Evolutionary conservation across 1,139 yeast genomes (phyloP).

Genomic region (Komagataea norvegica): DNA sequence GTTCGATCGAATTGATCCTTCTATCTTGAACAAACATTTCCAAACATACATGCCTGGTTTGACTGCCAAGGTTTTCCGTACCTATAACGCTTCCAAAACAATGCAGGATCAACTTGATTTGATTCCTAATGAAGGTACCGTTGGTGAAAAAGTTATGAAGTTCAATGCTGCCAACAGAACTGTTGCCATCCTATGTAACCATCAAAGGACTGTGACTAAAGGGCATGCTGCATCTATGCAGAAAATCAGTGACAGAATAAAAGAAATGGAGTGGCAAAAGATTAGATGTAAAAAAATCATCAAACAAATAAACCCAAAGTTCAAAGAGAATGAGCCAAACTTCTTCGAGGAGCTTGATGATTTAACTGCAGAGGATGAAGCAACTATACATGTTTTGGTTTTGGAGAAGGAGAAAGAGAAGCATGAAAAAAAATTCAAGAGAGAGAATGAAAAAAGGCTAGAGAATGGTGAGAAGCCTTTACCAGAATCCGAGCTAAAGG

Average conservation of each 20-base stretch:
- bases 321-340: slow-evolving; percentile 47
- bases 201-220: slow-evolving; percentile 88
- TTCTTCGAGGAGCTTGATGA: slow-evolving; percentile 73
- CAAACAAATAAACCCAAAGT: slow-evolving; percentile 54
- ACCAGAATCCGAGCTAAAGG: slow-evolving; percentile 52
- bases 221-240: slow-evolving; percentile 77
- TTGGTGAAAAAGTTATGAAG: slow-evolving; percentile 78
- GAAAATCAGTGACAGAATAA: slow-evolving; percentile 68
- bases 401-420: slow-evolving; percentile 58
- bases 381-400: slow-evolving; percentile 51
- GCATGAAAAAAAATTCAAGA: slow-evolving; percentile 55
- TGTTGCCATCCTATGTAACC: slow-evolving; percentile 95
- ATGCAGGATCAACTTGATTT: slow-evolving; percentile 92
- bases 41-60: slow-evolving; percentile 90
- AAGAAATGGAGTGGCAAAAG: slow-evolving; percentile 82
- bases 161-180: slow-evolving; percentile 94
- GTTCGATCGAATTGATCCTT: slow-evolving; percentile 85
- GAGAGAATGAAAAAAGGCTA: slow-evolving; percentile 73
- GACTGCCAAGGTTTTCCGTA: slow-evolving; percentile 96
- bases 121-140: slow-evolving; percentile 79
- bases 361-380: slow-evolving; percentile 59
- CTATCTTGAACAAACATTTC: slow-evolving; percentile 76
- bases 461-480: slow-evolving; percentile 52
- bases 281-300: slow-evolving; percentile 70
- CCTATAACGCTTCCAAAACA: slow-evolving; percentile 92